Evolutionary conservation across 1,284 basidiomycete genomes (phyloP).

Genomic region (Leccinum angustisporum): DNA sequence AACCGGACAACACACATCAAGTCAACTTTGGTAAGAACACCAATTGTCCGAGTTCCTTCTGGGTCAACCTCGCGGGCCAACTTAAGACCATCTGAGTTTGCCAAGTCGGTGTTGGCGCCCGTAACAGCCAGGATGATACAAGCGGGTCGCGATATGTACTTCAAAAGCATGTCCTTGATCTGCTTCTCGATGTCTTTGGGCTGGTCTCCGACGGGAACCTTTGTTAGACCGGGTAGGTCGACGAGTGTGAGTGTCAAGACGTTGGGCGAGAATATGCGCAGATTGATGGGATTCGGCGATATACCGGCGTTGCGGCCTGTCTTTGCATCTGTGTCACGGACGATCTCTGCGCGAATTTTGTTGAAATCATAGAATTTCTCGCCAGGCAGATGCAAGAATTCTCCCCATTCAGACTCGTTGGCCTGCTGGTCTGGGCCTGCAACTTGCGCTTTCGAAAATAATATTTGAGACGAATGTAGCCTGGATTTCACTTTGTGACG

Average conservation of each 20-base stretch:
- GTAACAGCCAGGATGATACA: constrained; percentile 95
- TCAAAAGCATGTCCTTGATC: constrained; percentile 94
- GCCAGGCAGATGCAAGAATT: constrained; percentile 93
- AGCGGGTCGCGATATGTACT: constrained; percentile 91
- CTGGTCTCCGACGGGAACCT: constrained; percentile 97
- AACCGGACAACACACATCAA: constrained; percentile 69
- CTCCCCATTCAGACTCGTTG: constrained; percentile 96
- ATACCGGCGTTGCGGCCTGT: constrained; percentile 97
- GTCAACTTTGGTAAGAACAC: constrained; percentile 97
- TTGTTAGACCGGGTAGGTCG: constrained; percentile 95
- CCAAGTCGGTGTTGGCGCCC: constrained; percentile 94
- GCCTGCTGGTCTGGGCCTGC: constrained; percentile 64
- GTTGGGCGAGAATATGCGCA: constrained; percentile 95
- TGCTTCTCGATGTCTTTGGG: constrained; percentile 98
- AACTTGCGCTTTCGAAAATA: constrained; percentile 39
- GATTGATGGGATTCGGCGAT: constrained; percentile 93
- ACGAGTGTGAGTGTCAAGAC: constrained; percentile 96
- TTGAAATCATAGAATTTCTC: constrained; percentile 98
- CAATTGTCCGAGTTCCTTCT: constrained; percentile 93
- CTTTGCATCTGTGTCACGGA: constrained; percentile 96
- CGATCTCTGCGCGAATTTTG: constrained; percentile 96
- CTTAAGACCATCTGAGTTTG: constrained; percentile 97
- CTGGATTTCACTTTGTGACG: constrained; percentile 14
- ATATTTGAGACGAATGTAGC: constrained; percentile 7
- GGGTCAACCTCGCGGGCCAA: constrained; percentile 96